These are phyloP conservation scores for Patellifolia procumbens DNA, from an alignment of 179 eudicot species.

Conservation along the genomic window DNA sequence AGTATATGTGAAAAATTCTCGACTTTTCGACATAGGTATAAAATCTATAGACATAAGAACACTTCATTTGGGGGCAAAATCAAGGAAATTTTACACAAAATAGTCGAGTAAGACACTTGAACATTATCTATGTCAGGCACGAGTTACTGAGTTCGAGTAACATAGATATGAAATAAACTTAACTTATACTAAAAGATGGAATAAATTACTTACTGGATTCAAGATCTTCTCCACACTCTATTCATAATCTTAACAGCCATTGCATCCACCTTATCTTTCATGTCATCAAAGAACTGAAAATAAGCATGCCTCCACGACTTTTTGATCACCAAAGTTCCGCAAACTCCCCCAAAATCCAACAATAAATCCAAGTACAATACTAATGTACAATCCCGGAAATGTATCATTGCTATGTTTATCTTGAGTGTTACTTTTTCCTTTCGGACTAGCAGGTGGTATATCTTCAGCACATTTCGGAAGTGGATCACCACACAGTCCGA, in stretches of 20 bases:
- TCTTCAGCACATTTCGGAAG: conserved; percentile 23
- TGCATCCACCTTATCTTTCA: not conserved
- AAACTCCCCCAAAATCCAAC: conserved; percentile 27
- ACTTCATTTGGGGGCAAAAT: no score
- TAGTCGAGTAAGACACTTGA: no score
- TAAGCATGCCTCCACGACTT: conserved; percentile 22
- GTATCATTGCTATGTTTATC: not conserved
- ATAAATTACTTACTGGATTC: not conserved
- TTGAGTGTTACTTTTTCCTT: not conserved
- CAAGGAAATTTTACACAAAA: no score
- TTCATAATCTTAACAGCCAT: no score
- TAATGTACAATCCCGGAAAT: not conserved
- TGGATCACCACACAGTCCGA: conserved; percentile 23
- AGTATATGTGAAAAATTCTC: no score
- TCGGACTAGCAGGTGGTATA: not conserved
- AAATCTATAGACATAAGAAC: no score
- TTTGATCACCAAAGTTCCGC: conserved; percentile 23
- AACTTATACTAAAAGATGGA: not conserved
- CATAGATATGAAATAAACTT: no score
- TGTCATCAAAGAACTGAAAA: conserved; percentile 10
- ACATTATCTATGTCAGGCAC: no score
- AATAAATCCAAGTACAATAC: conserved; percentile 9
- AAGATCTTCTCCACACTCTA: conserved; percentile 3
- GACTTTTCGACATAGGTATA: no score
- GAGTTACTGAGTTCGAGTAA: no score